Conservation (phyloP, 352 stramenopile species). For the Phytophthora syringae region DNA sequence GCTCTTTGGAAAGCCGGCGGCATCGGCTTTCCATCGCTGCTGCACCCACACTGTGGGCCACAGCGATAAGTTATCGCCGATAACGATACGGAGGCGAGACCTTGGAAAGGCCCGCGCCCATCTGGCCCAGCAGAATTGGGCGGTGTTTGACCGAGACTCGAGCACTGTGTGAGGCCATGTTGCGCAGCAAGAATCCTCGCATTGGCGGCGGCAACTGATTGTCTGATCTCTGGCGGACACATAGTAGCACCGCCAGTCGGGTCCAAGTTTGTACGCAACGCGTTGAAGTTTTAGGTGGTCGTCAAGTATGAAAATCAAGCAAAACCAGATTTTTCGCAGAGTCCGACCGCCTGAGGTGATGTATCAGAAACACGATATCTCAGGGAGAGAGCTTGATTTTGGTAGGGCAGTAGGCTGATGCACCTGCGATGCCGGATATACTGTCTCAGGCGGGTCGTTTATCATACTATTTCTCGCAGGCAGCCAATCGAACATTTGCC, state of each 20-base stretch:
- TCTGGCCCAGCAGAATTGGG: background rate
- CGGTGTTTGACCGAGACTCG: too few relatives aligned
- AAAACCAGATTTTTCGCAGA: constrained; percentile 17
- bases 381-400: background rate
- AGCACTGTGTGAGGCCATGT: background rate
- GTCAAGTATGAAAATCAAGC: constrained; percentile 7
- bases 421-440: background rate
- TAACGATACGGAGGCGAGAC: constrained; percentile 23
- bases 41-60: background rate
- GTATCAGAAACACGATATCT: background rate
- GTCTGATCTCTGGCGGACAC: background rate
- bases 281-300: constrained; percentile 25
- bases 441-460: background rate
- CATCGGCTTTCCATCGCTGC: constrained; percentile 8
- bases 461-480: background rate
- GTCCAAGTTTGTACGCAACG: constrained; percentile 12
- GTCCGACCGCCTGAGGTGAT: background rate
- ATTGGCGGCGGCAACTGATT: background rate
- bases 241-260: background rate
- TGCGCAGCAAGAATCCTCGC: constrained; percentile 33
- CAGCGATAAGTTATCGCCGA: background rate
- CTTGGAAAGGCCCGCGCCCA: constrained; percentile 21
- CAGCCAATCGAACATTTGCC: constrained; percentile 27
- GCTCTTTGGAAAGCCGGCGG: constrained; percentile 8
- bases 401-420: background rate